These are phyloP conservation scores for Exsudoporus frostii DNA, from an alignment of 768 basidiomycete genomes.

Conservation along the genomic window DNA sequence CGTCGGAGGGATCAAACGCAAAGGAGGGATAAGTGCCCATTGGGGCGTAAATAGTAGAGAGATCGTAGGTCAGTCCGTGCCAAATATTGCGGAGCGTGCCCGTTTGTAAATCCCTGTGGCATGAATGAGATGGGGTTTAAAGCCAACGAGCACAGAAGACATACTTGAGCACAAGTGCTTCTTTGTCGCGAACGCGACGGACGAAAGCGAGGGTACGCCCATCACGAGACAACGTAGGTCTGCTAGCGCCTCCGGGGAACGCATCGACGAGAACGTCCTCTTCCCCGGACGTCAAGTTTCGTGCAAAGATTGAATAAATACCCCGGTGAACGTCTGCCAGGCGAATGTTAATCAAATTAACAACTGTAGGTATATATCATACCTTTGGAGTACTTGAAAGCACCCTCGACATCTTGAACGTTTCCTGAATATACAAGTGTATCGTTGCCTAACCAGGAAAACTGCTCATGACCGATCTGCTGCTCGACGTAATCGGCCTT, in stretches of 20 bases:
- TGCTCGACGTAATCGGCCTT: constrained; percentile 58
- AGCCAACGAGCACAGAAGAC: constrained; percentile 12
- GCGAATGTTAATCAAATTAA: not conserved
- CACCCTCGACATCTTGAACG: constrained; percentile 43
- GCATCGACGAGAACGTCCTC: constrained; percentile 53
- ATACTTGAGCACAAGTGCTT: constrained; percentile 70
- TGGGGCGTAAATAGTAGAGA: constrained; percentile 60
- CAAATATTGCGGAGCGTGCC: constrained; percentile 64
- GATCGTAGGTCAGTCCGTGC: constrained; percentile 69
- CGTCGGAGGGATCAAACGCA: constrained; percentile 42
- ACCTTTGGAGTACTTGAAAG: constrained; percentile 69
- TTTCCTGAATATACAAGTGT: constrained; percentile 66
- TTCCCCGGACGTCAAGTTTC: constrained; percentile 54
- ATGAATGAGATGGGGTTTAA: not conserved
- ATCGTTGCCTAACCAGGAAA: constrained; percentile 59
- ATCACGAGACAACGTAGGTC: constrained; percentile 69
- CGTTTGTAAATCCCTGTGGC: constrained; percentile 56
- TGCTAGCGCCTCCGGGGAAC: constrained; percentile 68
- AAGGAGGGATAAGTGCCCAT: constrained; percentile 82
- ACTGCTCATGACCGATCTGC: constrained; percentile 73
- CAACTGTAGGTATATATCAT: not conserved
- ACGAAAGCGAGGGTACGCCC: constrained; percentile 71
- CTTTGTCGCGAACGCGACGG: constrained; percentile 67
- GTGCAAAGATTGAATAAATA: constrained; percentile 68
- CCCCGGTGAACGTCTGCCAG: constrained; percentile 61